These are phyloP conservation scores for Diutina neorugosa DNA, from an alignment of 1,139 yeast species.

Conservation along the genomic window DNA sequence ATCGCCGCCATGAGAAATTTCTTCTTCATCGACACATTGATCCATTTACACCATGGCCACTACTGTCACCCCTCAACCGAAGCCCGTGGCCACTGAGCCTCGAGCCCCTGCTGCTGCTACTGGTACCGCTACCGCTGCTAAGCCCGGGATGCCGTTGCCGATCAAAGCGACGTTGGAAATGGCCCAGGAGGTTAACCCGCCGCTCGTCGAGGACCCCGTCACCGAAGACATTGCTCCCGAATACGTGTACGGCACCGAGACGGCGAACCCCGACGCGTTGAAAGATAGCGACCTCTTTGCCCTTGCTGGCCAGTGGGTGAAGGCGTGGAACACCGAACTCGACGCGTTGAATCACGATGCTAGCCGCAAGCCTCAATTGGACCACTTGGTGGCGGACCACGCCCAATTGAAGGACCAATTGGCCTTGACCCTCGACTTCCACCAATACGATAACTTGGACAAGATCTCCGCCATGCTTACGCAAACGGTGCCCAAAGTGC, in stretches of 20 bases:
- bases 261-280: conserved; percentile 14
- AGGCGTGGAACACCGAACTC: conserved; percentile 14
- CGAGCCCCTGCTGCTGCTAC: background rate
- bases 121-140: background rate
- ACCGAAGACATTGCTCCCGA: conserved; percentile 16
- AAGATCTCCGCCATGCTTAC: conserved; percentile 11
- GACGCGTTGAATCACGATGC: conserved; percentile 5
- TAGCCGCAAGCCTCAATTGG: conserved; percentile 6
- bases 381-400: conserved; percentile 14
- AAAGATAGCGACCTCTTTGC: conserved; percentile 12
- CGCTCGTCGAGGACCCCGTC: conserved; percentile 13
- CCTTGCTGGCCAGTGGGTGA: conserved; percentile 16
- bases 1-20: background rate
- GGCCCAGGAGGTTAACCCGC: conserved; percentile 14
- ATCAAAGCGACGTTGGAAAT: conserved; percentile 11
- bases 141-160: background rate
- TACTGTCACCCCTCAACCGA: background rate
- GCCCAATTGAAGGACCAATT: conserved; percentile 26
- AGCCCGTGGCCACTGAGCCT: background rate
- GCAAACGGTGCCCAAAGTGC: conserved; percentile 10
- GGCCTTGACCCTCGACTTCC: conserved; percentile 18
- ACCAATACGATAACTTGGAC: conserved; percentile 17
- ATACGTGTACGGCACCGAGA: conserved; percentile 15
- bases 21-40: background rate
- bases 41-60: background rate